These are phyloP conservation scores for Cadophora malorum DNA, from an alignment of 2,329 filamentous ascomycete genomes.

Conservation along the genomic window DNA sequence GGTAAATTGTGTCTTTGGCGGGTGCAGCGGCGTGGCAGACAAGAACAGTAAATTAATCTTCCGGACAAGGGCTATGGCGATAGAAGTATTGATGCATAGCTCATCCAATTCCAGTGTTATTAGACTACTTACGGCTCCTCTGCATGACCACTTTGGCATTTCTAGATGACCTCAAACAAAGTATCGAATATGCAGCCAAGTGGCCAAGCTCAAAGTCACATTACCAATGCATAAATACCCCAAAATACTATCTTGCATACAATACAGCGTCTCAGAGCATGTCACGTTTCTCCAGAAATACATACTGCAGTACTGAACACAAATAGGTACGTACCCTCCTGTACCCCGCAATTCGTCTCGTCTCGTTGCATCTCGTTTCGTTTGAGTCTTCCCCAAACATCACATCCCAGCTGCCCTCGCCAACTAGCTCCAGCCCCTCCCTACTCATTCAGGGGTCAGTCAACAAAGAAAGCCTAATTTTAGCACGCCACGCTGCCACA, in stretches of 20 bases:
- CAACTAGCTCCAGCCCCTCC: too few relatives aligned
- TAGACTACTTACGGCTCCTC: not conserved
- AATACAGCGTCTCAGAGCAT: not conserved
- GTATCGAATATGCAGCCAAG: not conserved
- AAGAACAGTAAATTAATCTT: not conserved
- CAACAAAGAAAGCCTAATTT: not conserved
- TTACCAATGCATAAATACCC: not conserved
- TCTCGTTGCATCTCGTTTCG: not conserved
- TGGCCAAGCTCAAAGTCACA: not conserved
- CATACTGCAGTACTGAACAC: not conserved
- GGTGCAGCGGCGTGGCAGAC: slow-evolving; percentile 5
- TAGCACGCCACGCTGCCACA: not conserved
- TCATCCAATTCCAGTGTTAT: not conserved
- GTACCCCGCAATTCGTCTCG: not conserved
- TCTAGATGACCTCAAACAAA: not conserved
- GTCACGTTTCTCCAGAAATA: not conserved
- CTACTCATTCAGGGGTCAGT: not conserved
- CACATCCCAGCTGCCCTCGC: not conserved
- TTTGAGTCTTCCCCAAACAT: not conserved
- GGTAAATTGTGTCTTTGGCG: slow-evolving; percentile 1
- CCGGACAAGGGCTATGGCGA: not conserved
- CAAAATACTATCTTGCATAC: not conserved
- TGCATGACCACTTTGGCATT: not conserved
- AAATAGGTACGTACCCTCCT: not conserved
- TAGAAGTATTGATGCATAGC: not conserved